These are phyloP conservation scores for Adansonia madagascariensis DNA, from an alignment of 441 rosid genomes.

Conservation along the genomic window DNA sequence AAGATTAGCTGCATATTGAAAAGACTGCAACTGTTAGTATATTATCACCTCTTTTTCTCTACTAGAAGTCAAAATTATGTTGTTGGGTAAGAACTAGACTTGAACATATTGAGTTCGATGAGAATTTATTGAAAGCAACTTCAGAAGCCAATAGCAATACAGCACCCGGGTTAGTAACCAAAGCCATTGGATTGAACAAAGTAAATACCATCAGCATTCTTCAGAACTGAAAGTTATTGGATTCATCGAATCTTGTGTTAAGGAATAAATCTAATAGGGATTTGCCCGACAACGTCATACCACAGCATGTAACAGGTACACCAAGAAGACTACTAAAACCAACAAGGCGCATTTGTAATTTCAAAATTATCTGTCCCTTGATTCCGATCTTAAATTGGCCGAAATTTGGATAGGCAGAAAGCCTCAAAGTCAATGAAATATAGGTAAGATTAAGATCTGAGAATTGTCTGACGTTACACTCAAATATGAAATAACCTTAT, in stretches of 20 bases:
- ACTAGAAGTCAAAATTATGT: constrained; percentile 1
- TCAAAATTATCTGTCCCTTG: neutral
- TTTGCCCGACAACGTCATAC: neutral
- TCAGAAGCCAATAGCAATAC: neutral
- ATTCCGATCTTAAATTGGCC: neutral
- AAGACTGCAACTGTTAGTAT: neutral
- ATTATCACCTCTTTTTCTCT: neutral
- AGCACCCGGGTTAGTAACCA: neutral
- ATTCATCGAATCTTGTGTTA: neutral
- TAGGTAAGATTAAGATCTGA: neutral
- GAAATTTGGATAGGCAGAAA: neutral
- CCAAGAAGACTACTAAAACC: neutral
- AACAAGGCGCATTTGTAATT: neutral
- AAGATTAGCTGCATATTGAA: constrained; percentile 56
- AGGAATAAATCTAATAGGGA: neutral
- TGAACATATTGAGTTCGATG: neutral
- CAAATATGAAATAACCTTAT: neutral
- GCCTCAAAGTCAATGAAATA: neutral
- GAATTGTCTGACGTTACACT: neutral
- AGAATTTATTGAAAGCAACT: neutral
- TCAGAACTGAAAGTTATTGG: neutral
- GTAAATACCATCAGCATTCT: neutral
- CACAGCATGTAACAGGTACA: neutral
- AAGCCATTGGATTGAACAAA: neutral
- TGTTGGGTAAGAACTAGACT: neutral